These are phyloP conservation scores for Alternaria consortialis DNA, from an alignment of 2,329 filamentous ascomycete species.

Conservation along the genomic window DNA sequence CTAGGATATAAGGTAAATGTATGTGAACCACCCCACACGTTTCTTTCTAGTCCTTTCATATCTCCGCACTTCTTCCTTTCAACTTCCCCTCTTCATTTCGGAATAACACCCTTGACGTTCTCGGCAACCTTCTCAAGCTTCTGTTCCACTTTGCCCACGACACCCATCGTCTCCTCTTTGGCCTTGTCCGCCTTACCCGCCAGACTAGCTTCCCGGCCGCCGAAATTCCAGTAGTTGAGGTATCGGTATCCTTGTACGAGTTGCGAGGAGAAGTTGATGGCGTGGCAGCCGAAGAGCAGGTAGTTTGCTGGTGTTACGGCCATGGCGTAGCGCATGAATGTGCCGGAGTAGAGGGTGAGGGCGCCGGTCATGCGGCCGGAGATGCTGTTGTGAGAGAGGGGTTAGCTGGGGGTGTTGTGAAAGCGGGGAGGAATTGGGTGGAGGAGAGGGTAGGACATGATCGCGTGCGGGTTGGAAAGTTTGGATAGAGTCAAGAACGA, in stretches of 20 bases:
- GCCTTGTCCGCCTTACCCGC: conserved; percentile 47
- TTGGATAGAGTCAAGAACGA: neutral
- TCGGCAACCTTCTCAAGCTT: conserved; percentile 16
- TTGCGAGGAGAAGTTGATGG: conserved; percentile 71
- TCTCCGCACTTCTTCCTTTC: neutral
- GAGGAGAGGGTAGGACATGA: too few relatives aligned
- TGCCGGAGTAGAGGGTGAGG: conserved; percentile 67
- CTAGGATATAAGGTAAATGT: too few relatives aligned
- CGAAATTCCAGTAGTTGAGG: conserved; percentile 66
- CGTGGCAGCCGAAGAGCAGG: conserved; percentile 73
- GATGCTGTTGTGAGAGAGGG: conserved; percentile 61
- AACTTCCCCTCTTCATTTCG: conserved; percentile 14
- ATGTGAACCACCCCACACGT: too few relatives aligned
- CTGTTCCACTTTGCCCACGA: conserved; percentile 12
- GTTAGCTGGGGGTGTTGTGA: conserved; percentile 2
- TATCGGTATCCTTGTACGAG: conserved; percentile 69
- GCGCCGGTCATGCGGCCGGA: conserved; percentile 71
- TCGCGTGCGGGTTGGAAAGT: neutral
- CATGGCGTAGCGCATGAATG: conserved; percentile 73
- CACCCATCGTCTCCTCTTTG: conserved; percentile 14
- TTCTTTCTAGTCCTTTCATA: too few relatives aligned
- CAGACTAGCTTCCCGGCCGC: conserved; percentile 54
- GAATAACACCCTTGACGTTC: conserved; percentile 19
- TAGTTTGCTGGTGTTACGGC: conserved; percentile 71
- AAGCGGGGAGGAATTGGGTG: neutral